Evolutionary conservation across 2,329 filamentous ascomycete species (phyloP).

Genomic region (Hypoxylon sp.): DNA sequence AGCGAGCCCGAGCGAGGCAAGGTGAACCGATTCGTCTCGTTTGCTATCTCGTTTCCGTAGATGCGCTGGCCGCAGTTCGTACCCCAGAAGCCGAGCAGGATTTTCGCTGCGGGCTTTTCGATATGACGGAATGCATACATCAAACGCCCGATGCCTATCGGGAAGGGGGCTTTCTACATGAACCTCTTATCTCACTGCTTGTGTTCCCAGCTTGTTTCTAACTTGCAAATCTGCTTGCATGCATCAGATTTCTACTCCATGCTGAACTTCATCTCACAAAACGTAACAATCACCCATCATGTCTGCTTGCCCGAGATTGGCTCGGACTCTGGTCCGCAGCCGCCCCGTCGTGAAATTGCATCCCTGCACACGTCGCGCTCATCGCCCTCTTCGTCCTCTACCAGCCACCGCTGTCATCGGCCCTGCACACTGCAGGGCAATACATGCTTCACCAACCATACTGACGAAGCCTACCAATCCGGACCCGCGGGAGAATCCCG

Average conservation of each 20-base stretch:
- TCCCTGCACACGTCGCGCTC: conserved; percentile 1
- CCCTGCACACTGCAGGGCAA: neutral
- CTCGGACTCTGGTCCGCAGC: conserved; percentile 23
- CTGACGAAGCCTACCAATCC: conserved; percentile 39
- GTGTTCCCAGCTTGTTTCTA: neutral
- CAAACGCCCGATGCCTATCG: neutral
- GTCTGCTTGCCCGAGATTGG: conserved; percentile 33
- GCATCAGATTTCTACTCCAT: neutral
- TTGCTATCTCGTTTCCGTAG: neutral
- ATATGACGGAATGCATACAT: conserved; percentile 33
- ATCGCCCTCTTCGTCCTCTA: too few relatives aligned
- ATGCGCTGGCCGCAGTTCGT: conserved; percentile 2
- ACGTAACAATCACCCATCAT: too few relatives aligned
- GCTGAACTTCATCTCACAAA: conserved; percentile 2
- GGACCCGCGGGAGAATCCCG: conserved; percentile 46
- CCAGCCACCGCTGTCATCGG: conserved; percentile 1
- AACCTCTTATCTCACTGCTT: neutral
- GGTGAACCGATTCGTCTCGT: conserved; percentile 16
- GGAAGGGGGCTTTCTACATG: neutral
- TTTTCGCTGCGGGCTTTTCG: neutral
- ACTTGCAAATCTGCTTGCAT: neutral
- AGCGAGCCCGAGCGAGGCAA: too few relatives aligned
- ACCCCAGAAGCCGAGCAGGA: conserved; percentile 7
- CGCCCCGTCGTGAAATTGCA: conserved; percentile 7
- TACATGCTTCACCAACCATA: conserved; percentile 21